Evolutionary conservation across 2,329 filamentous ascomycete species (phyloP), one percentile per base, ranked within the genome.

Genomic region (Biscogniauxia mediterranea): DNA sequence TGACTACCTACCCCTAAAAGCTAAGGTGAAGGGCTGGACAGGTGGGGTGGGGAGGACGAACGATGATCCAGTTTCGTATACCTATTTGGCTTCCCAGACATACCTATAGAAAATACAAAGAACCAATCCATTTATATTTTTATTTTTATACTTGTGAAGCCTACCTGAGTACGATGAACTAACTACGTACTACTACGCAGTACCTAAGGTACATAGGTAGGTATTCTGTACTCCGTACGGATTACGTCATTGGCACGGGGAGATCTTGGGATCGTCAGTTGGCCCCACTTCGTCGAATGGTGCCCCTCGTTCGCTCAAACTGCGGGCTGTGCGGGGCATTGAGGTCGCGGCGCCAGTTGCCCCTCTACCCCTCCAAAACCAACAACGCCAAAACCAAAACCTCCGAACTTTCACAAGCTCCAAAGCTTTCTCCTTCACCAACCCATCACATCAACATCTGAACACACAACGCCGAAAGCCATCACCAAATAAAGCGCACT

Each of bases 321-420:
- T 69, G 67, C 64, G 66, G 67, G 66, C 65, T 66, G 32, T 69
- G 67, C 64, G 66, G 67, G 66, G 66, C 67, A 42, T 49, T 58
- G n/a, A n/a, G n/a, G n/a, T n/a, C 58, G 7, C 57, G 55, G 32
- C 38, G 38, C 38, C 57, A 26, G 63, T 59, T 73, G 68, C 71
- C 71, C 71, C 71, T 72, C 71, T 73, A 67, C 71, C 71, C 71
- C 71, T 72, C 71, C 70, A 73, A 70, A 32, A 9, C 28, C 7
- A 13, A 32, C n/a, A n/a, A n/a, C n/a, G n/a, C 71, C 70, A 73
- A 70, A 32, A 9, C 28, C 7, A 13, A 32, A 32, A 32, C 28
- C 28, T 72, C 71, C 70, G 72, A 70, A 73, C 69, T 69, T 71
- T 71, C 67, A 70, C 69, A 68, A 72, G 68, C 70, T 68, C 60